Evolutionary conservation across 352 stramenopile genomes (phyloP), one percentile per base, ranked within the genome.

Genomic region (Globisporangium irregulare): DNA sequence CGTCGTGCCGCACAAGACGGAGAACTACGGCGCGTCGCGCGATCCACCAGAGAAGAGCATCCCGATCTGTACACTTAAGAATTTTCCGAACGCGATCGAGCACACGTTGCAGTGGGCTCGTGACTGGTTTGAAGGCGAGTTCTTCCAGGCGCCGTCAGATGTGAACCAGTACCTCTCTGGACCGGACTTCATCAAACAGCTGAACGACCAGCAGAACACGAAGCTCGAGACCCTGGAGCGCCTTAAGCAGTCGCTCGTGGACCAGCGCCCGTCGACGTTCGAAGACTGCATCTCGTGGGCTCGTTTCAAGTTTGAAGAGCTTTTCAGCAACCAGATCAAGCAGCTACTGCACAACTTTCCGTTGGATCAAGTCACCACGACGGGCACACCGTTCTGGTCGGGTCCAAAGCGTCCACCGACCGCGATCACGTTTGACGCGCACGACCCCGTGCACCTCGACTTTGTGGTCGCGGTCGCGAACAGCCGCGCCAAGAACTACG

Each of bases 1-100:
- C 65, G 86, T 97, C 22, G 87, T 97, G 22, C 89, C 89, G 3
- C 84, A 95, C 78, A 92, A 94, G 62, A 97, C 97, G 27, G 90
- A 97, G 67, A 99, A 99, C 77, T 99, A 99, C 71, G 97, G 97
- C 20, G 97, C 93, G 77, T 99, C 96, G 46, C 93, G 96, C 48
- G 98, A 99, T 76, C 97, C 97, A 68, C 97, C 97, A 6, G 98
- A 99, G 80, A 99, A 99, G 82, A 98, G 89, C 61, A 99, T 99
- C 74, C 98, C 98, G 9, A 97, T 99, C 59, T 99, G 98, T 73
- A 99, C 98, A 1, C 82, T 99, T 24, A 99, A 99, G 83, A 99
- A 99, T 82, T 99, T 99, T 72, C 98, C 98, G 3, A 99, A 99
- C 78, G 93, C 98, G 55, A 99, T 99, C 73, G 96, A 99, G 69